A percentile compares a stretch with the other conserved stretches of the same genome.
Conservation (phyloP, 192 early-diverging fungal genomes). For the Entrophospora sp. region DNA sequence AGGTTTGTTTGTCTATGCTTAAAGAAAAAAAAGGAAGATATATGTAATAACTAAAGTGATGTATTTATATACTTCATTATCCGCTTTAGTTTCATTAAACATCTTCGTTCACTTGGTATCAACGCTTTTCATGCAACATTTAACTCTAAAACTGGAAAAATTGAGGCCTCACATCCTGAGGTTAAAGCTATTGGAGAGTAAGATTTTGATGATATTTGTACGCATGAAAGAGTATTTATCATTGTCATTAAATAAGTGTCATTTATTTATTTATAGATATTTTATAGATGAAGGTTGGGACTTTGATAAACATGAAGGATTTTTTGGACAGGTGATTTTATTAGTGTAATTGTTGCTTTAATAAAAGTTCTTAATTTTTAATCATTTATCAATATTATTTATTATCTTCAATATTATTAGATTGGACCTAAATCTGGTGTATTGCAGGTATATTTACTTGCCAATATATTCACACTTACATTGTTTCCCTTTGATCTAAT, state of each 20-base stretch:
- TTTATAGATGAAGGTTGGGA: conserved; percentile 4
- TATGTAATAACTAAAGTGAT: too few species aligned
- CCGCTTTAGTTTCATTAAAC: neutral
- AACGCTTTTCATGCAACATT: neutral
- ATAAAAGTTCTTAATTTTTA: neutral
- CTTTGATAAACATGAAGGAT: conserved; percentile 16
- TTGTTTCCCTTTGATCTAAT: neutral
- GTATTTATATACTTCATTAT: too few species aligned
- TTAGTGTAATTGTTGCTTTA: neutral
- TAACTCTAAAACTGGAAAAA: neutral
- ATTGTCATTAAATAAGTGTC: neutral
- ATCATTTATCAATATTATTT: neutral
- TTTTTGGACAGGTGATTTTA: conserved; percentile 8
- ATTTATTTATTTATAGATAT: neutral
- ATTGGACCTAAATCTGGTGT: conserved; percentile 14
- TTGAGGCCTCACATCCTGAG: neutral
- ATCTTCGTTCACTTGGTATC: conserved; percentile 2
- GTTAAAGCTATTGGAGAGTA: conserved; percentile 13
- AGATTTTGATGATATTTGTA: neutral
- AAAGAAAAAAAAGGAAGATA: too few species aligned
- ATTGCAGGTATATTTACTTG: neutral
- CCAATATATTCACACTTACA: neutral
- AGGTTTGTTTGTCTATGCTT: too few species aligned
- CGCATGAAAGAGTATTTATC: neutral
- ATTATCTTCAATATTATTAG: neutral